Conservation (phyloP, 2,329 filamentous ascomycete species). For the Chaetothyriales sp. region DNA sequence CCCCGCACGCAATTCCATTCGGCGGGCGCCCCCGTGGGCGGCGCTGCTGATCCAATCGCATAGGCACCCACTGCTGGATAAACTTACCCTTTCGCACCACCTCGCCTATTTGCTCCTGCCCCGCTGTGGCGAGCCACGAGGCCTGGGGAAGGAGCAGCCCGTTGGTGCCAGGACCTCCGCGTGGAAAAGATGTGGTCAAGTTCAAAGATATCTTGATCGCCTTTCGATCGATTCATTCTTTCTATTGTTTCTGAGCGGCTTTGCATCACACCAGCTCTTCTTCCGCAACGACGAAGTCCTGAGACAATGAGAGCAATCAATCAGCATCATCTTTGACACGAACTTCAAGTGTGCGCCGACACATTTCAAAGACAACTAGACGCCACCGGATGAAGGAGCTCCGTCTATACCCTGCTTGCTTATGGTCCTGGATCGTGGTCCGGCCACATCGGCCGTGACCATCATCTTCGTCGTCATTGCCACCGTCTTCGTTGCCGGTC, state of each 20-base stretch:
- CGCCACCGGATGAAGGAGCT: neutral
- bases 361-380: neutral
- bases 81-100: neutral
- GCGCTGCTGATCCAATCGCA: neutral
- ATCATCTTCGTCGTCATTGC: constrained; percentile 46
- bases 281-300: neutral
- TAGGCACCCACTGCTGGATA: neutral
- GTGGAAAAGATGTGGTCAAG: neutral
- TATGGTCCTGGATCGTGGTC: constrained; percentile 21
- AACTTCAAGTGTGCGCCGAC: too few relatives aligned
- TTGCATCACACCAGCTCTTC: neutral
- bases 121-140: neutral
- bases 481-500: constrained; percentile 59
- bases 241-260: neutral
- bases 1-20: too few relatives aligned
- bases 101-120: neutral
- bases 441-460: constrained; percentile 30
- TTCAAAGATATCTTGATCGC: neutral
- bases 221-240: neutral
- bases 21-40: too few relatives aligned
- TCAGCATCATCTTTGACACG: neutral
- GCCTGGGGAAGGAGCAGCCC: neutral
- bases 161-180: neutral
- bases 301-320: neutral
- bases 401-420: neutral